These are phyloP conservation scores for Lagenidium giganteum DNA, from an alignment of 352 stramenopile species.

Conservation along the genomic window DNA sequence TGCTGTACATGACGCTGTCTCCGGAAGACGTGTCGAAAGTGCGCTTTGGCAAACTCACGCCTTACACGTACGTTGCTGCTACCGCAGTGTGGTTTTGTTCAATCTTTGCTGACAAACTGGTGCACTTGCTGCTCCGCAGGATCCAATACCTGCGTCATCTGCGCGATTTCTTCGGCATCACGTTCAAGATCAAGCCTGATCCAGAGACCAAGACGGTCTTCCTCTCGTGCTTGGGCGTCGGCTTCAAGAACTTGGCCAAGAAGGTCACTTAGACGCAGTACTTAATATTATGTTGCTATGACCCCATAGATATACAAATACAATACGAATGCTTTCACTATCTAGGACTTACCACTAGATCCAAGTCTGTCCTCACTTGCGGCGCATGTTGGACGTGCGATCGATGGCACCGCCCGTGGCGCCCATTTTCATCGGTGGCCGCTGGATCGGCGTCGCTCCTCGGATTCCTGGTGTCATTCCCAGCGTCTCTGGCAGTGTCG, in stretches of 20 bases:
- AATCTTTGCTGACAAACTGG: not conserved
- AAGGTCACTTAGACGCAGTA: slow-evolving; percentile 91
- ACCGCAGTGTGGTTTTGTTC: not conserved
- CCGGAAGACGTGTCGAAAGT: slow-evolving; percentile 96
- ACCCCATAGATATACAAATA: not conserved
- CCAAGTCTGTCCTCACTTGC: slow-evolving; percentile 23
- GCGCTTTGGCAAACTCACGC: slow-evolving; percentile 76
- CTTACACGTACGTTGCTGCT: slow-evolving; percentile 37
- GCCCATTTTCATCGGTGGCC: slow-evolving; percentile 52
- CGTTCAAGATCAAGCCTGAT: slow-evolving; percentile 88
- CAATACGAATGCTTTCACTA: too few relatives aligned
- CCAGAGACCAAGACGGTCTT: slow-evolving; percentile 84
- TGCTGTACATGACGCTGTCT: slow-evolving; percentile 97
- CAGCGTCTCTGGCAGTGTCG: slow-evolving; percentile 29
- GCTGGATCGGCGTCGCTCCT: slow-evolving; percentile 33
- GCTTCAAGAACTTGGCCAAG: slow-evolving; percentile 92
- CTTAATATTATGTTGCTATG: too few relatives aligned
- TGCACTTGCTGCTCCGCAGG: too few relatives aligned
- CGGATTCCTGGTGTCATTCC: too few relatives aligned
- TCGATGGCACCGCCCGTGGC: slow-evolving; percentile 30
- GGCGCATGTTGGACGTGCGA: slow-evolving; percentile 41
- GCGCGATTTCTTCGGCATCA: slow-evolving; percentile 88
- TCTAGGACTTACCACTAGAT: too few relatives aligned
- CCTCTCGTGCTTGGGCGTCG: slow-evolving; percentile 88
- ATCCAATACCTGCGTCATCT: slow-evolving; percentile 85